A percentile compares a stretch with the other conserved stretches of the same genome.
Conservation (phyloP, 2,329 filamentous ascomycete species). For the Aspergillus texensis region DNA sequence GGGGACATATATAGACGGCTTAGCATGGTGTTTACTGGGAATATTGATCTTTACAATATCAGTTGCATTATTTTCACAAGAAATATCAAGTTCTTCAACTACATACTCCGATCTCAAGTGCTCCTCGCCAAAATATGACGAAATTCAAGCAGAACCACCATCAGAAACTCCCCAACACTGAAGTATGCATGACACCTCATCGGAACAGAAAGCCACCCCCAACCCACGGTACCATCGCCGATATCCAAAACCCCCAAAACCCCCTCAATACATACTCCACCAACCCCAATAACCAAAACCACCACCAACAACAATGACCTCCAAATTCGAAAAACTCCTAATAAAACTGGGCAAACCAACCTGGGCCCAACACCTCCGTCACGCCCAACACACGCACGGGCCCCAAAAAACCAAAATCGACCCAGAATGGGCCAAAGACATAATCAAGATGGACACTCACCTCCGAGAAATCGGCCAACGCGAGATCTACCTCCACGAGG, state of each 20-base stretch:
- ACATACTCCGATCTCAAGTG: too few species aligned
- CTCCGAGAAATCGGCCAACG: slow-evolving; percentile 6
- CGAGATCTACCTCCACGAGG: slow-evolving; percentile 3
- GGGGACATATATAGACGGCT: slow-evolving; percentile 1
- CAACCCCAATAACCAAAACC: not conserved
- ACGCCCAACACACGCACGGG: not conserved
- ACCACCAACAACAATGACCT: not conserved
- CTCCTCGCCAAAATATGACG: too few species aligned
- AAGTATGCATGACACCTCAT: not conserved
- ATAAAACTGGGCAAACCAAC: not conserved
- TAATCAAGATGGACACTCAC: slow-evolving; percentile 7
- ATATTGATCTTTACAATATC: not conserved
- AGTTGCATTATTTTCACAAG: not conserved
- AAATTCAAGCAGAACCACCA: too few species aligned
- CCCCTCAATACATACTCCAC: too few species aligned
- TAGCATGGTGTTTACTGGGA: not conserved
- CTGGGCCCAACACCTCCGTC: slow-evolving; percentile 6
- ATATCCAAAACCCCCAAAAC: too few species aligned
- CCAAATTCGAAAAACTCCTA: slow-evolving; percentile 2
- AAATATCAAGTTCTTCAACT: not conserved
- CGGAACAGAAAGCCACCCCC: not conserved
- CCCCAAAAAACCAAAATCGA: not conserved
- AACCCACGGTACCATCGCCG: not conserved
- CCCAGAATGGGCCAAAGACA: slow-evolving; percentile 6
- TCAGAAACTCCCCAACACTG: not conserved